Evolutionary conservation across 768 basidiomycete genomes (phyloP).

Genomic region (Tylopilus vinaceipallidus): DNA sequence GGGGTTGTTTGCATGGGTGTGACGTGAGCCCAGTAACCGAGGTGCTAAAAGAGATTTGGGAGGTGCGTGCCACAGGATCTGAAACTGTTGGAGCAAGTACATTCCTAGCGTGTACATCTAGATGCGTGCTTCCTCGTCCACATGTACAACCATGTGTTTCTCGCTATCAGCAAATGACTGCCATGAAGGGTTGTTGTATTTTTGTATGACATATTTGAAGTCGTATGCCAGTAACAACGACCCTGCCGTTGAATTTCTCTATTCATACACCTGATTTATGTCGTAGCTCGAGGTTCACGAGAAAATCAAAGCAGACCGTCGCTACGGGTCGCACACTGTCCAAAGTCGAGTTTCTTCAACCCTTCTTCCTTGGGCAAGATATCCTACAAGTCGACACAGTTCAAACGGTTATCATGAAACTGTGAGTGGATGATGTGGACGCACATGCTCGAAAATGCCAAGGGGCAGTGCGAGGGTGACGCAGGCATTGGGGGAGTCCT

Average conservation of each 20-base stretch:
- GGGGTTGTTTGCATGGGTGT: constrained; percentile 31
- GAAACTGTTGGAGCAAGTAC: constrained; percentile 11
- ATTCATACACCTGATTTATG: background rate
- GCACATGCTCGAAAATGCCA: constrained; percentile 73
- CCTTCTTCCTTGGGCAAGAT: constrained; percentile 67
- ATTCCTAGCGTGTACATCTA: background rate
- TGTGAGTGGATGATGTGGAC: constrained; percentile 21
- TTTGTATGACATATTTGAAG: background rate
- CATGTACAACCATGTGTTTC: too few species aligned
- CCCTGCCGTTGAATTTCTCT: background rate
- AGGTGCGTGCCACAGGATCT: constrained; percentile 26
- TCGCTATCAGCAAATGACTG: background rate
- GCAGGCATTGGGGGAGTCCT: constrained; percentile 79
- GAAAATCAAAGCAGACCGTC: constrained; percentile 50
- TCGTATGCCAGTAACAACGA: background rate
- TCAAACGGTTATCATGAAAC: background rate
- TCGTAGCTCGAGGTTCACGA: background rate
- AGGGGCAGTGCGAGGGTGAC: constrained; percentile 71
- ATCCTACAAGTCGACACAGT: constrained; percentile 40
- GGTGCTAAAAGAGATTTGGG: constrained; percentile 29
- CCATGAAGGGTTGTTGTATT: background rate
- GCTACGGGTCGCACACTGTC: constrained; percentile 65
- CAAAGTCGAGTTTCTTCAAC: constrained; percentile 54
- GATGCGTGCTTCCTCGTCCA: too few species aligned
- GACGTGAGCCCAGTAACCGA: constrained; percentile 22